Base-by-base conservation (phyloP, 768 basidiomycete species). In the Termitomyces bulborhizus region DNA sequence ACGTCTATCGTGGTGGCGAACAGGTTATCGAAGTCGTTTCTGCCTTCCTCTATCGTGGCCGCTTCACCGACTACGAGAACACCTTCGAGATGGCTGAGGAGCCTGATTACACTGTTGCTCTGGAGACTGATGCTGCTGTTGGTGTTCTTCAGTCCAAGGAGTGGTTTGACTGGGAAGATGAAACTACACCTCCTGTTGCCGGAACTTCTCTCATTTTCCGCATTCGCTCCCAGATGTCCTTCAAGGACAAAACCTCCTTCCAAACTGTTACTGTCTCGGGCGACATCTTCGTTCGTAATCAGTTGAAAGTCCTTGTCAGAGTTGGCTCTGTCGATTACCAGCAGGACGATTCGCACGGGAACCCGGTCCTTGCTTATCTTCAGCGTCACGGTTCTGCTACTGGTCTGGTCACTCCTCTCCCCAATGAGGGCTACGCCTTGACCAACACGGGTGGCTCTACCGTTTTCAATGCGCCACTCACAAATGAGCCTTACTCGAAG, bases 111-210 rank as follows among this genome's bases (percentile, higher is more conserved):
- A 68, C 84, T 29, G 86, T 99, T 16, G 77, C 85, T 36, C 66
- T 97, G 56, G 74, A 78, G 34, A 85, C 79, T 5, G 87, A 93
- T 60, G 89, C 93, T 3, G 81, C 80, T 32, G 86, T 98, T 60
- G 95, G 93, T 41, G 92, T 98, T 16, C 76, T 99, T 6, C 84
- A 89, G 66, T 92, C 91, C 45, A 99, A 99, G 76, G 90, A 96
- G 67, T 99, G 97, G 97, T 94, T 98, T 72, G 85, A 87, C 48
- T 98, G 95, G 96, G 86, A 89, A 50, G 87, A 96, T 64, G 84
- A 90, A 43, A 75, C 83, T 6, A 79, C 80, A 54, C 88, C 93
- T 26, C 84, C 95, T 47, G 73, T 82, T 42, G 81, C 88, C 7
- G 94, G 95, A 24, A 87, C 87, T 36, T 81, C 82, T 1, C 84